Base-by-base conservation (phyloP, 2,329 filamentous ascomycete genomes). In the Penicillium paneum region DNA sequence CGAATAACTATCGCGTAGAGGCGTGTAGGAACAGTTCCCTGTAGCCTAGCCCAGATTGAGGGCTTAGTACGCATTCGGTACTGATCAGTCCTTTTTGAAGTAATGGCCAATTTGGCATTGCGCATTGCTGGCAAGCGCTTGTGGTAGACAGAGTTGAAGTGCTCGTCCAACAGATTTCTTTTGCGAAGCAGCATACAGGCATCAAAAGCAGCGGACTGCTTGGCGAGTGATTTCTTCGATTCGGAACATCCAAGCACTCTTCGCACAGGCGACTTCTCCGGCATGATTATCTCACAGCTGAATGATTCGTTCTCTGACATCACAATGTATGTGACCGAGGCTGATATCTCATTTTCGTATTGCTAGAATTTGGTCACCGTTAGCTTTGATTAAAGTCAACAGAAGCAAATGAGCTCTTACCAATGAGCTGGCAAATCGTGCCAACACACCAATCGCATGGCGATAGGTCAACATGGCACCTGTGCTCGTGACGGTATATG, bases 201-300 rank as follows among this genome's bases (percentile, higher is more conserved):
- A 65, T 91, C 84, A 68, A 93, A 97, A 0, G 94, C 93, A 3
- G 92, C 93, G 0, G 92, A 90, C 60, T 90, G 90, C 71, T 94
- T 95, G 5, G 94, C 93, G 17, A 88, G 75, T 29, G 85, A 80
- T 71, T 96, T 97, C 54, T 81, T 89, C 8, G 78, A 70, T 52
- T 87, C 83, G 0, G 83, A 75, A 8, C 75, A 78, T 5, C 94
- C 93, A 12, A 79, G 78, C 5, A 83, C 79, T 29, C 83, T 85
- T 52, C 80, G 82, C 34, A 97, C 76, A 0, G 90, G 91, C 0
- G 91, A 89, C 21, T 79, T 80, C 12, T 86, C 82, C 0, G 94
- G 93, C 24, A 99, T 76, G 11, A 90, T 80, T 1, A 96, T 84
- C 65, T 96, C 90, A 59, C 89, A 91, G 39, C 87, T 71, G 64